Base-by-base conservation (phyloP, 2,329 filamentous ascomycete genomes). In the Talaromyces sp. region DNA sequence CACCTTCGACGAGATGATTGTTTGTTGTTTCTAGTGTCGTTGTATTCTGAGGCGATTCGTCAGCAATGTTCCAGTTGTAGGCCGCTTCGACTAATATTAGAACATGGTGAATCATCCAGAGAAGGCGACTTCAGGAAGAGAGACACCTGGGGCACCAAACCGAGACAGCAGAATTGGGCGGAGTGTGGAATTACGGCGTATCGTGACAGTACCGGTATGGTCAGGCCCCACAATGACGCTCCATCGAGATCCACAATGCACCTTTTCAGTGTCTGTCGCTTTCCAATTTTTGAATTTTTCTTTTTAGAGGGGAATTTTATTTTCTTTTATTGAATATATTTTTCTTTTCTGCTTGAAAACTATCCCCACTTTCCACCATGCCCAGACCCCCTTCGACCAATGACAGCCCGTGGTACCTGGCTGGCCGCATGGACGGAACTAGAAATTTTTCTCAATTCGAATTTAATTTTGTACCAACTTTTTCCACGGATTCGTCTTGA, bases 141-240 rank as follows among this genome's bases (percentile, higher is more conserved):
- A 27, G 24, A 27, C 24, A 27, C 24, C 24, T 27, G 4, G 9
- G 24, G 24, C 24, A 27, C 5, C 5, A 27, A 27, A 16, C 24
- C 5, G 24, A 27, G 9, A 16, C 24, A 27, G 40, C 22, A 24
- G 22, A 20, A 42, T 27, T 11, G 11, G n/a, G 11, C 32, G 27
- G 22, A 42, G 14, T 11, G 8, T 42, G 40, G 10, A 30, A 44
- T 39, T 29, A 33, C 19, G 40, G n/a, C 13, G 22, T 29, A 32
- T n/a, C 2, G 40, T 51, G 29, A 51, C 2, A 24, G 50, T 52
- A 2, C 2, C 17, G 4, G 57, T 60, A 59, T 20, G 36, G 62
- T 66, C 53, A 61, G 37, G 20, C 9, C 19, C 61, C 62, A 64
- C 66, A 47, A 68, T 68, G 67, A 69, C 66, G 66, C 45, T 59